phyloP scores from a whole-genome alignment of 176 grass and related monocot species.

The Oropetium thomaeum region DNA sequence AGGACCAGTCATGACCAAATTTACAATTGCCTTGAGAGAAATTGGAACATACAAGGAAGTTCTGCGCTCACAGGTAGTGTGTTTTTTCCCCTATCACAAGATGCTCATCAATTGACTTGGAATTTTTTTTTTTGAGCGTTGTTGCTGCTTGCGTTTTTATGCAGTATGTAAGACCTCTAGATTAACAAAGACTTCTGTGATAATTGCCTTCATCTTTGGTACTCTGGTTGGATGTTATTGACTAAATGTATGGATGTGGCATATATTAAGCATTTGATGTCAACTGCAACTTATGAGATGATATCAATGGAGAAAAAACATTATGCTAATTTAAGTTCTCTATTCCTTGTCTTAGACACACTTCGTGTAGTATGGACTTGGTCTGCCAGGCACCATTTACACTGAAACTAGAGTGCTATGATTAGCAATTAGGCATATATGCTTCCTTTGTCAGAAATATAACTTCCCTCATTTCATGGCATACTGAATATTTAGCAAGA shows the following conservation, averaged over 20 bases:
- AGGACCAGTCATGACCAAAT: constrained; percentile 97
- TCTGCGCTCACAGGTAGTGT: constrained; percentile 82
- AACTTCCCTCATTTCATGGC: constrained; percentile 19
- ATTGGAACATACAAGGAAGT: constrained; percentile 99
- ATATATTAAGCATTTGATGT: background rate
- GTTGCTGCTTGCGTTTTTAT: constrained; percentile 7
- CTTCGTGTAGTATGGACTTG: constrained; percentile 7
- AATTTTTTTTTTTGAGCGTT: background rate
- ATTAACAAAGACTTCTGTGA: background rate
- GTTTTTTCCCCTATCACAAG: background rate
- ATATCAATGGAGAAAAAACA: constrained; percentile 9
- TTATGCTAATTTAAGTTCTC: background rate
- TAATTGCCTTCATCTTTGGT: background rate
- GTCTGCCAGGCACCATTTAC: background rate
- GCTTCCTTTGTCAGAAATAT: background rate
- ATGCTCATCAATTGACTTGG: background rate
- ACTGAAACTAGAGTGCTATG: background rate
- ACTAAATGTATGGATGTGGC: background rate
- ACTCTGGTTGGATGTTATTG: background rate
- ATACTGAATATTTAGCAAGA: background rate
- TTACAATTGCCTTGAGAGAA: constrained; percentile 96
- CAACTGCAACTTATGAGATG: background rate
- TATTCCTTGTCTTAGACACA: background rate
- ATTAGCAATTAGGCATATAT: too few relatives aligned
- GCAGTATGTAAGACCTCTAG: background rate